Conservation (phyloP, 441 rosid genomes). For the Arabidopsis hybrid region DNA sequence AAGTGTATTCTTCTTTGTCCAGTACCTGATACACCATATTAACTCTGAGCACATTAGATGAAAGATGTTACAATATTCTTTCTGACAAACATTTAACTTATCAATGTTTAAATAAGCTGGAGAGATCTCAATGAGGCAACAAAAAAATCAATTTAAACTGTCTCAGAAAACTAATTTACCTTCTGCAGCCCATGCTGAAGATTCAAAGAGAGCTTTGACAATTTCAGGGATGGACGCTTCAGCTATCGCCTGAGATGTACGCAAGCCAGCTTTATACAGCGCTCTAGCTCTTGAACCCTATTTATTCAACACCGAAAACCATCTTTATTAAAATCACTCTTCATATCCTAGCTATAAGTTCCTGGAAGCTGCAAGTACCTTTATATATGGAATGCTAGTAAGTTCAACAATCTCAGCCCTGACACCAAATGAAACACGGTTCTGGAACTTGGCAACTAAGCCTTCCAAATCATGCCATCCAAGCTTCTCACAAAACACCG, state of each 20-base stretch:
- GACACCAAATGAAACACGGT: conserved; percentile 98
- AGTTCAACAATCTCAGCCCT: conserved; percentile 99
- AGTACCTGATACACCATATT: conserved; percentile 57
- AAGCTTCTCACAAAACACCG: conserved; percentile 95
- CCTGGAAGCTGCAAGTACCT: conserved; percentile 58
- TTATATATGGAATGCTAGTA: conserved; percentile 90
- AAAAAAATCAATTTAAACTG: conserved; percentile 19
- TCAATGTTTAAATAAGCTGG: conserved; percentile 28
- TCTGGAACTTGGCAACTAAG: conserved; percentile 91
- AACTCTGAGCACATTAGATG: conserved; percentile 42
- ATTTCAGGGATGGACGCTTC: conserved; percentile 95
- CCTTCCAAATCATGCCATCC: conserved; percentile 99
- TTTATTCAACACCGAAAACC: conserved; percentile 40
- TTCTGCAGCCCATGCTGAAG: conserved; percentile 85
- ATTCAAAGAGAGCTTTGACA: conserved; percentile 91
- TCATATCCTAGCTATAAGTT: conserved; percentile 33
- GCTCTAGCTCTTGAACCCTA: conserved; percentile 99
- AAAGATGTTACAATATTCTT: conserved; percentile 10
- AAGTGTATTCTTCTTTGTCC: conserved; percentile 82
- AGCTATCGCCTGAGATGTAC: conserved; percentile 89
- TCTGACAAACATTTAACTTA: conserved; percentile 19
- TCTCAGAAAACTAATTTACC: conserved; percentile 56
- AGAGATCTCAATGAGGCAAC: conserved; percentile 27
- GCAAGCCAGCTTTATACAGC: conserved; percentile 93
- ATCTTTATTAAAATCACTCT: conserved; percentile 25